Evolutionary conservation across 2,329 filamentous ascomycete species (phyloP), one percentile per base, ranked within the genome.

Genomic region (Aureobasidium musti): DNA sequence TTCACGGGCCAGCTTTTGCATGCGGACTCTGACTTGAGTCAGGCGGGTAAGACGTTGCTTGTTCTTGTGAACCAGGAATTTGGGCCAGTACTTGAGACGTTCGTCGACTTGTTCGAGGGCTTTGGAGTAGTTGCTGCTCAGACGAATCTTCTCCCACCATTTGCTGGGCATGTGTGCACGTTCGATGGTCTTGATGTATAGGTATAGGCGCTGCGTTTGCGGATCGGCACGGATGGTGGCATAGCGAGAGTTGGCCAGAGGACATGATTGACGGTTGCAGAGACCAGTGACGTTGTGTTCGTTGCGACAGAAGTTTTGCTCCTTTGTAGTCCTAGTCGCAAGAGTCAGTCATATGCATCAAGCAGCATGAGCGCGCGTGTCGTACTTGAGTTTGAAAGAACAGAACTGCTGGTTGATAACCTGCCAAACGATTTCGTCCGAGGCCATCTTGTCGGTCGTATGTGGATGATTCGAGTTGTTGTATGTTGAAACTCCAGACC

Each of bases 341-440:
- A 30, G 13, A 2, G 37, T 56, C 19, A 61, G 35, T 52, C 23
- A 17, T 14, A 10, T 8, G 5, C 17, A 30, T 17, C n/a, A 28
- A 3, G 23, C 21, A 28, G 10, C 5, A 14, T 23, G 19, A 23
- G 59, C 21, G 61, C 49, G 14, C 19, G 26, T 35, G 37, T 28
- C 65, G 26, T 54, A 67, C 87, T 96, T 97, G 72, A 98, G 83
- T 77, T 97, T 97, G 84, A 93, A 98, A 61, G 90, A 89, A 82
- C 95, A 98, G 78, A 95, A 96, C 76, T 94, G 91, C 80, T 95
- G 91, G 80, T 96, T 96, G 72, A 97, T 97, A 67, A 97, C 91
- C 78, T 93, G 89, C 95, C 95, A 99, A 70, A 98, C 89, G 71
- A 98, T 96, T 80, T 98, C 94, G 83, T 98, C 94, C 70, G 92